Conservation (phyloP, 352 stramenopile species). For the Phytophthora tentaculata region DNA sequence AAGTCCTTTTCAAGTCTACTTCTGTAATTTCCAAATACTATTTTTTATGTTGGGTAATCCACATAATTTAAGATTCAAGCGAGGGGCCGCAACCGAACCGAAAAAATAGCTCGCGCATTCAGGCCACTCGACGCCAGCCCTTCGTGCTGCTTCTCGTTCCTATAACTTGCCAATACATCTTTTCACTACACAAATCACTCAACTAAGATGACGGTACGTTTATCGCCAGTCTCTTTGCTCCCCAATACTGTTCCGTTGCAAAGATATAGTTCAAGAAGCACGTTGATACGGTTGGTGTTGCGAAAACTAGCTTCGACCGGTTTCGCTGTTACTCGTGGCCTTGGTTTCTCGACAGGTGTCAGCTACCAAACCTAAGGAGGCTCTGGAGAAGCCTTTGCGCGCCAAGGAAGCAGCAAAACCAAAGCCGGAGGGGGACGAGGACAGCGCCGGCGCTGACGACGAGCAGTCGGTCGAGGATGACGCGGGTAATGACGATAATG, state of each 20-base stretch:
- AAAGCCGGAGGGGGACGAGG: constrained; percentile 39
- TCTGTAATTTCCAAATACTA: no score
- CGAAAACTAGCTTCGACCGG: constrained; percentile 25
- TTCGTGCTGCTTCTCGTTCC: constrained; percentile 4
- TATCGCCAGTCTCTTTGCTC: neutral
- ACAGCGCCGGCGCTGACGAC: constrained; percentile 31
- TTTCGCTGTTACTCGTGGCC: constrained; percentile 13
- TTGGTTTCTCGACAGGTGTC: constrained; percentile 24
- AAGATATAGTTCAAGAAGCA: neutral
- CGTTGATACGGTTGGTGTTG: constrained; percentile 5
- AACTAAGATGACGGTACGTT: constrained; percentile 34
- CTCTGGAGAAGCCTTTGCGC: constrained; percentile 10
- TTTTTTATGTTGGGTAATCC: no score
- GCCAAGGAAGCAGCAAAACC: constrained; percentile 34
- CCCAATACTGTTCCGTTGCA: constrained; percentile 2
- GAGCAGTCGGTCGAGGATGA: constrained; percentile 50
- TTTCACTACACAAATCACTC: neutral
- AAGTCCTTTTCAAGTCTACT: no score
- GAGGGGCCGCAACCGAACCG: constrained; percentile 5
- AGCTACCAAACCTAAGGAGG: constrained; percentile 24
- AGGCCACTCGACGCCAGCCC: neutral
- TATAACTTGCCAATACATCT: neutral
- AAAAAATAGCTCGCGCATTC: neutral
- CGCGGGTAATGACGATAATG: constrained; percentile 26
- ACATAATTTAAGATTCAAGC: no score